phyloP scores from a whole-genome alignment of 129 eudicot species.

The Tanacetum coccineum region DNA sequence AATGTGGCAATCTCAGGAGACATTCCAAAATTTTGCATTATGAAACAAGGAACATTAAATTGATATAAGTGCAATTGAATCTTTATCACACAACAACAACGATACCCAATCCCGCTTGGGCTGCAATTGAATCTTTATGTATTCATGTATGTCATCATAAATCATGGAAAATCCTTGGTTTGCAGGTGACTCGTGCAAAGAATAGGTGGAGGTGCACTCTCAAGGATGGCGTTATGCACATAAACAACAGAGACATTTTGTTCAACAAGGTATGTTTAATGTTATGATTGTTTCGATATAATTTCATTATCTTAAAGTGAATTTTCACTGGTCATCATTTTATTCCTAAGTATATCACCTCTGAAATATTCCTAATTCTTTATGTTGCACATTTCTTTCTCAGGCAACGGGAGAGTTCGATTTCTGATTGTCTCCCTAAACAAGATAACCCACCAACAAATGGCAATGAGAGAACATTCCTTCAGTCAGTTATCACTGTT shows the following conservation, averaged over 20 bases:
- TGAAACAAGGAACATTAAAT: too few relatives aligned
- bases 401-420: conserved; percentile 19
- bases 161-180: conserved; percentile 4
- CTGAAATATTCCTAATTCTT: background rate
- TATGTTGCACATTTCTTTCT: background rate
- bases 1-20: too few relatives aligned
- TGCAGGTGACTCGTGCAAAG: conserved; percentile 93
- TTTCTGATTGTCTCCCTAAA: conserved; percentile 7
- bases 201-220: conserved; percentile 98
- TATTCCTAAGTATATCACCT: background rate
- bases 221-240: conserved; percentile 97
- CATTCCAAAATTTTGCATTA: too few relatives aligned
- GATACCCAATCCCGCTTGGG: too few relatives aligned
- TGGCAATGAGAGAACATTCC: background rate
- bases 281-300: background rate
- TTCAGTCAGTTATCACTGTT: background rate
- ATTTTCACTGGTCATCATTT: background rate
- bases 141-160: background rate
- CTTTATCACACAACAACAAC: too few relatives aligned
- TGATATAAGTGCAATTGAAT: background rate
- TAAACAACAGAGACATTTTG: conserved; percentile 77
- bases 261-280: conserved; percentile 75
- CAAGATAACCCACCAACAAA: background rate
- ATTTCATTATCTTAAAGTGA: background rate
- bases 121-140: background rate